These are phyloP conservation scores for Flaveria bidentis DNA, from an alignment of 129 eudicot genomes.

Conservation along the genomic window DNA sequence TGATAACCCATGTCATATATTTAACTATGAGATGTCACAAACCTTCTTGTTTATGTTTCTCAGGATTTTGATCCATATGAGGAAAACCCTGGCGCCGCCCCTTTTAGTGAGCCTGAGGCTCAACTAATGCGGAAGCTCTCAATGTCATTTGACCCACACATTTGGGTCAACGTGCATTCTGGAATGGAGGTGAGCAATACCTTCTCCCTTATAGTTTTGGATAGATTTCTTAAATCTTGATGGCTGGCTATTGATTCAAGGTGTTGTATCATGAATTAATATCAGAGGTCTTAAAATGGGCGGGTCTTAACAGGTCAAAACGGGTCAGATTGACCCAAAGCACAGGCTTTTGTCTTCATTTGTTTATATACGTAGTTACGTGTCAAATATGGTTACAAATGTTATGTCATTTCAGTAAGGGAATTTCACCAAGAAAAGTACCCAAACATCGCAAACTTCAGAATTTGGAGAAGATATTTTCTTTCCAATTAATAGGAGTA, in stretches of 20 bases:
- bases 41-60: constrained; percentile 8
- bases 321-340: not conserved
- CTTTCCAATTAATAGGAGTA: not conserved
- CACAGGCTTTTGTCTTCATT: not conserved
- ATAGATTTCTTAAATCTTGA: constrained; percentile 2
- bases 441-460: not conserved
- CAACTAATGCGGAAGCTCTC: constrained; percentile 86
- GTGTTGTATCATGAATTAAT: not conserved
- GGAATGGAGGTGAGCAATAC: constrained; percentile 88
- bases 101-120: constrained; percentile 96
- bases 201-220: not conserved
- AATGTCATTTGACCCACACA: constrained; percentile 81
- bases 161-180: constrained; percentile 96
- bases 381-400: not conserved
- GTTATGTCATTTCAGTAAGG: not conserved
- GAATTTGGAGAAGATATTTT: not conserved
- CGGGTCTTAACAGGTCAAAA: not conserved
- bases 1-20: not conserved
- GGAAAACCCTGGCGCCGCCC: constrained; percentile 86
- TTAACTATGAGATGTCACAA: not conserved
- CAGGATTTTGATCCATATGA: constrained; percentile 94
- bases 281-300: constrained; percentile 2
- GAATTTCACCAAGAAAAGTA: not conserved
- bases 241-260: constrained; percentile 22
- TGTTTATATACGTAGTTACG: not conserved